Conservation (phyloP, 164 flowering plant species). For the Vitis amurensis region DNA sequence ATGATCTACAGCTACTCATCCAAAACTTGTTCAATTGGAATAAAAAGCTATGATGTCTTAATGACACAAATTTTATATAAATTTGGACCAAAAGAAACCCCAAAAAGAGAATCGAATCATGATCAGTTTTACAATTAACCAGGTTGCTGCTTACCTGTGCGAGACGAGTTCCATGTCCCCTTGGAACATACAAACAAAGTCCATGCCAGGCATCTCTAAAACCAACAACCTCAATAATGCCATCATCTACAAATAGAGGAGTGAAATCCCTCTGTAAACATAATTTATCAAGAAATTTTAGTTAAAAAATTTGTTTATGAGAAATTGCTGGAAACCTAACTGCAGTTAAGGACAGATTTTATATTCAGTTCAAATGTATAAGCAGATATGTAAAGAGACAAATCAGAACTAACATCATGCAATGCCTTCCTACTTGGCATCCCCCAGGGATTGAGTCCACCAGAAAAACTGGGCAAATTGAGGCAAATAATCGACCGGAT, state of each 20-base stretch:
- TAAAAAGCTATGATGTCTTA: background rate
- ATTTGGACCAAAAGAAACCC: too few species aligned
- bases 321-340: background rate
- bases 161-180: conserved; percentile 93
- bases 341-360: background rate
- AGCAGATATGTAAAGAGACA: background rate
- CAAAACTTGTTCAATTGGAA: too few species aligned
- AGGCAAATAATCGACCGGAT: conserved; percentile 88
- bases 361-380: background rate
- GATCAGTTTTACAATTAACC: background rate
- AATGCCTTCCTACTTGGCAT: conserved; percentile 55
- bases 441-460: conserved; percentile 97
- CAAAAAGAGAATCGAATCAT: background rate
- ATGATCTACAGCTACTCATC: too few species aligned
- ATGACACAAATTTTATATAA: too few species aligned
- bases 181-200: conserved; percentile 70
- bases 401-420: conserved; percentile 53
- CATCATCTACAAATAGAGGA: conserved; percentile 85
- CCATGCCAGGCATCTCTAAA: conserved; percentile 97
- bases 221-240: conserved; percentile 84
- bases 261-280: conserved; percentile 70
- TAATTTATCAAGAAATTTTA: conserved; percentile 6
- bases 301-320: background rate
- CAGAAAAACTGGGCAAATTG: conserved; percentile 92
- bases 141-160: conserved; percentile 67